Base-by-base conservation (phyloP, 768 basidiomycete species). In the Leccinum pellstonianum region DNA sequence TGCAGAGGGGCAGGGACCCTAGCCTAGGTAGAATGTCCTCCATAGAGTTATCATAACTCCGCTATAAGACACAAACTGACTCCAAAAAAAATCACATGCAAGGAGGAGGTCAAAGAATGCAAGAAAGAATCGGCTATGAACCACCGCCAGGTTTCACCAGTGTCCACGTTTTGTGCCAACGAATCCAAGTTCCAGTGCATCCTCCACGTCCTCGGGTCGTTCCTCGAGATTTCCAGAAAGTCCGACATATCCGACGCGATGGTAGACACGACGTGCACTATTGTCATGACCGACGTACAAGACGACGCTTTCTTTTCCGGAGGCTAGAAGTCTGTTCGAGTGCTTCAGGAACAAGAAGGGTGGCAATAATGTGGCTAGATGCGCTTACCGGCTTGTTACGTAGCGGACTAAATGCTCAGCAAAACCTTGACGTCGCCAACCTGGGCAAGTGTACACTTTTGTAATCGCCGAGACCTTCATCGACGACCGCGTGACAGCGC, bases 211-310 rank as follows among this genome's bases (percentile, higher is more conserved):
- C 12, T 78, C 76, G 2, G 69, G 66, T 55, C 71, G 74, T 55
- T 74, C 72, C 50, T 68, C 61, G 1, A 35, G 14, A 14, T 73
- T 68, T 11, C 69, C 80, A 55, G 75, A 74, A 50, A 84, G 69
- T 43, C 80, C 81, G 29, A 73, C 75, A 63, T 81, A 85, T 21
- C 84, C 83, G 11, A 86, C 76, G 41, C 81, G 82, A 56, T 79
- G 74, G 60, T 85, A 86, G 35, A 86, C 78, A 58, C 75, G 77
- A 59, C 76, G 77, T 7, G 83, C 84, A 49, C 64, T 75, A 63
- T 84, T 85, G 38, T 77, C 76, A 57, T 77, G 76, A 7, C 81
- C 82, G 19, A 86, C 84, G 55, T 84, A 85, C 48, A 85, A 72
- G 17, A 82, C 80, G 33, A 85, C 83, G 47, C 68, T 72, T 35